Conservation (phyloP, 164 flowering plant genomes). For the Cinnamomum chago region DNA sequence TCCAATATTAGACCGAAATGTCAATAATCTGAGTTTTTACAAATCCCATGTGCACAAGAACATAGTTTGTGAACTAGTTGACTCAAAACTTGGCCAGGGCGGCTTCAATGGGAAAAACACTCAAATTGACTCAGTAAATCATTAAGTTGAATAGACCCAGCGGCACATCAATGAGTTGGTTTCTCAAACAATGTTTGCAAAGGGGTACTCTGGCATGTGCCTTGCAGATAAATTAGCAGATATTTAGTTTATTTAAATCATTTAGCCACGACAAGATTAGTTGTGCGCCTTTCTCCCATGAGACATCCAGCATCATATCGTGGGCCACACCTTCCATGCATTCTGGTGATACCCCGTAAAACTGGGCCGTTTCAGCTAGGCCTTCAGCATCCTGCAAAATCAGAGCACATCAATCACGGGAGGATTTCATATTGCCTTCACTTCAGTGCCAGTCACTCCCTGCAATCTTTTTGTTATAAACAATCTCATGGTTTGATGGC, state of each 20-base stretch:
- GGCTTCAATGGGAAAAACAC: too few species aligned
- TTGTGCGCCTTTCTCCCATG: slow-evolving; percentile 82
- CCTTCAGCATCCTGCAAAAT: slow-evolving; percentile 32
- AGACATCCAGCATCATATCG: slow-evolving; percentile 85
- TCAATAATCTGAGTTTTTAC: background rate
- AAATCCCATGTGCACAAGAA: background rate
- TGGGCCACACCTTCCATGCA: slow-evolving; percentile 38
- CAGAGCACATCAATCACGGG: background rate
- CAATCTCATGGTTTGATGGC: background rate
- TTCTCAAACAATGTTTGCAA: background rate
- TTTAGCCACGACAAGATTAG: slow-evolving; percentile 64
- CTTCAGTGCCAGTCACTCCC: too few species aligned
- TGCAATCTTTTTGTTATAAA: background rate
- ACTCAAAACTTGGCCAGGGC: too few species aligned
- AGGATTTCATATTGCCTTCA: too few species aligned
- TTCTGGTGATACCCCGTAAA: slow-evolving; percentile 27
- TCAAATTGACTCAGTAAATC: too few species aligned
- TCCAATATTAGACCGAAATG: background rate
- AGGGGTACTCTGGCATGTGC: background rate
- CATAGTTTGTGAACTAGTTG: background rate
- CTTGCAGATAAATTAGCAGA: slow-evolving; percentile 1
- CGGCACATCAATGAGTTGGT: too few species aligned
- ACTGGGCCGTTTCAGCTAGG: slow-evolving; percentile 28
- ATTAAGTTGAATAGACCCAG: too few species aligned
- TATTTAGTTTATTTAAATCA: slow-evolving; percentile 19